Conservation (phyloP, 1,284 basidiomycete species). For the Psilocybe mexicana region DNA sequence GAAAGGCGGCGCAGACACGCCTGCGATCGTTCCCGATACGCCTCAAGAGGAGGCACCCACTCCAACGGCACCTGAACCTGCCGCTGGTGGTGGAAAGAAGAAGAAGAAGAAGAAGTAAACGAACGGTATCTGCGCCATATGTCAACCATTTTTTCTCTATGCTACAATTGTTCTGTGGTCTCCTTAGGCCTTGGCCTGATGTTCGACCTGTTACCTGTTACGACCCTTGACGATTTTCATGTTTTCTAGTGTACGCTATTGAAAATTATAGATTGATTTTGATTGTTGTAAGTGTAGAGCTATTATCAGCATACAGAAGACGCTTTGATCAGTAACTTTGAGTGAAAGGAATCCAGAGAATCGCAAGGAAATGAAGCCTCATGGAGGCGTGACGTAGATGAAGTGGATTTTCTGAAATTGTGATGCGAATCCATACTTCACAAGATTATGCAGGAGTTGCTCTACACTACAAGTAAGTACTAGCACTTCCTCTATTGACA, state of each 20-base stretch:
- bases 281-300: too few relatives aligned
- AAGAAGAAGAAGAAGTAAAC: constrained; percentile 15
- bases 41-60: constrained; percentile 9
- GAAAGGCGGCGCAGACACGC: constrained; percentile 6
- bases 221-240: not conserved
- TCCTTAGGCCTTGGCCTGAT: too few relatives aligned
- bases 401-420: too few relatives aligned
- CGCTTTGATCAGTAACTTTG: too few relatives aligned
- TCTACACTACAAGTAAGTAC: too few relatives aligned
- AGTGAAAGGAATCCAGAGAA: too few relatives aligned
- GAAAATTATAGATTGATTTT: not conserved
- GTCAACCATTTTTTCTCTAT: not conserved
- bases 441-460: too few relatives aligned
- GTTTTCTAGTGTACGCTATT: not conserved
- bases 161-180: not conserved
- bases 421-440: too few relatives aligned
- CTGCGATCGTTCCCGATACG: not conserved
- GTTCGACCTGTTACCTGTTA: not conserved
- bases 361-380: too few relatives aligned
- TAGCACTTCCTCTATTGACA: too few relatives aligned
- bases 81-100: constrained; percentile 14
- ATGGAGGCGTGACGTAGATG: too few relatives aligned
- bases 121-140: constrained; percentile 11
- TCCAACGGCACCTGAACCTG: not conserved
- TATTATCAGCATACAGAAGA: too few relatives aligned